These are phyloP conservation scores for Fusarium palustre DNA, from an alignment of 2,329 filamentous ascomycete species.

Conservation along the genomic window DNA sequence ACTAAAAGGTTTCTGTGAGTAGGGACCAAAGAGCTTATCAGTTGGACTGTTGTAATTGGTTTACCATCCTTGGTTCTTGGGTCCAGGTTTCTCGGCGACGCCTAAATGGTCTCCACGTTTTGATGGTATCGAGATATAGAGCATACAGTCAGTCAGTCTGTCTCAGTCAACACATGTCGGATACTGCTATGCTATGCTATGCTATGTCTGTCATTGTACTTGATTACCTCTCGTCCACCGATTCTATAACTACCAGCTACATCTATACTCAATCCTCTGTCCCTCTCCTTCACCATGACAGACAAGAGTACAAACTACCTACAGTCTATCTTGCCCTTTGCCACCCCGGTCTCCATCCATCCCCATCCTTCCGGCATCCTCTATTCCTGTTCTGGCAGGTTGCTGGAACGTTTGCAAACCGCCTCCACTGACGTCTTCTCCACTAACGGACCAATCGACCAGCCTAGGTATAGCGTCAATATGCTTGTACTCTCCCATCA, in stretches of 20 bases:
- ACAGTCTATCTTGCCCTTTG: neutral
- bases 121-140: neutral
- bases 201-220: too few relatives aligned
- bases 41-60: conserved; percentile 17
- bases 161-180: neutral
- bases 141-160: neutral
- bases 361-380: conserved; percentile 33
- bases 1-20: neutral
- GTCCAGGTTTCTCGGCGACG: conserved; percentile 10
- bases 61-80: neutral
- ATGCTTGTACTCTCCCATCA: neutral
- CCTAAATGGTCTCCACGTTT: conserved; percentile 5
- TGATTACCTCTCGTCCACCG: too few relatives aligned
- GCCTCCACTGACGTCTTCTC: conserved; percentile 30
- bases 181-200: too few relatives aligned
- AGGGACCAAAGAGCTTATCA: conserved; percentile 24
- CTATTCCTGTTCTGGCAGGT: conserved; percentile 46
- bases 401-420: conserved; percentile 44
- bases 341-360: conserved; percentile 40
- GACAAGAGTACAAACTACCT: too few relatives aligned
- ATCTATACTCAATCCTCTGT: neutral
- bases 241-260: too few relatives aligned
- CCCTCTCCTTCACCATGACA: neutral
- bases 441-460: conserved; percentile 29
- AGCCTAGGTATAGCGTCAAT: conserved; percentile 2